Evolutionary conservation across 1,139 yeast genomes (phyloP).

Genomic region (Candida buenavistaensis): DNA sequence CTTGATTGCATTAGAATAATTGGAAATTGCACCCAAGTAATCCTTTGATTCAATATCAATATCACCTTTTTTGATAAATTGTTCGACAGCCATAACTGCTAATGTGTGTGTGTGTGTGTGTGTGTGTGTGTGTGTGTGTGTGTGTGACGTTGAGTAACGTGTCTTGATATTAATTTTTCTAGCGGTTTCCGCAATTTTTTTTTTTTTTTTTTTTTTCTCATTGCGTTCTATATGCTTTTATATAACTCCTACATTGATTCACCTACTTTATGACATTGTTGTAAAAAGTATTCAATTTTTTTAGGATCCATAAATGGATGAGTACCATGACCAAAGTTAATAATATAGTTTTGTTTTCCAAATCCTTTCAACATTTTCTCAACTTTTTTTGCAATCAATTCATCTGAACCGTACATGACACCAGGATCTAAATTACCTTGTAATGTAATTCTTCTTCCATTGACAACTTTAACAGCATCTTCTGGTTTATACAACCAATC

Average conservation of each 20-base stretch:
- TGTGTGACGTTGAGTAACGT: no score
- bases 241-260: slow-evolving; percentile 12
- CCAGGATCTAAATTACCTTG: slow-evolving; percentile 98
- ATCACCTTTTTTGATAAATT: slow-evolving; percentile 39
- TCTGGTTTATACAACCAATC: slow-evolving; percentile 91
- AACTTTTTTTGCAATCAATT: slow-evolving; percentile 74
- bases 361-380: slow-evolving; percentile 86
- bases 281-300: slow-evolving; percentile 75
- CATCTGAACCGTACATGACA: slow-evolving; percentile 84
- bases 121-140: no score
- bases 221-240: no score
- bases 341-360: slow-evolving; percentile 86
- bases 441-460: slow-evolving; percentile 74
- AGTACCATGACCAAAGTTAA: slow-evolving; percentile 97
- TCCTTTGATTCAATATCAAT: slow-evolving; percentile 28
- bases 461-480: slow-evolving; percentile 77
- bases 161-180: no score
- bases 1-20: slow-evolving; percentile 31
- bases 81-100: slow-evolving; percentile 51
- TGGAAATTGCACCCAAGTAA: slow-evolving; percentile 36
- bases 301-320: slow-evolving; percentile 97
- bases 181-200: not conserved
- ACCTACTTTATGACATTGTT: slow-evolving; percentile 86
- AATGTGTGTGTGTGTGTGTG: no score
- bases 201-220: slow-evolving; percentile 4